Conservation (phyloP, 768 basidiomycete species). For the Amanita pseudoporphyria region DNA sequence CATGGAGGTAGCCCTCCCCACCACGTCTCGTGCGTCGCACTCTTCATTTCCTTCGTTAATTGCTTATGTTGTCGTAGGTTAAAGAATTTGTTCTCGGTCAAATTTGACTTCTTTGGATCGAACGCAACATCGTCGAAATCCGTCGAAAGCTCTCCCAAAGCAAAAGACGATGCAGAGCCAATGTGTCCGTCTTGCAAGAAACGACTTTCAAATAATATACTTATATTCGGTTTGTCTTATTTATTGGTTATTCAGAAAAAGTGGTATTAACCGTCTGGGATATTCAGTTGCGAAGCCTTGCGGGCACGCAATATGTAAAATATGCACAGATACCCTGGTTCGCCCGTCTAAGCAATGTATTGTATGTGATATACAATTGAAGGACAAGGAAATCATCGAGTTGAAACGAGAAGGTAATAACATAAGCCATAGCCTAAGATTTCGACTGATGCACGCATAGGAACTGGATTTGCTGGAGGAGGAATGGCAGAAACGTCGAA, state of each 20-base stretch:
- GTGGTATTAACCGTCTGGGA: background rate
- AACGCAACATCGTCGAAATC: conserved; percentile 28
- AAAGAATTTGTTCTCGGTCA: conserved; percentile 75
- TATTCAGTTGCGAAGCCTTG: conserved; percentile 71
- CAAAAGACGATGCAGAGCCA: conserved; percentile 48
- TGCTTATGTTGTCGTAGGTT: conserved; percentile 36
- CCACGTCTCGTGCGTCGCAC: conserved; percentile 53
- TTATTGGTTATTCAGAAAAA: background rate
- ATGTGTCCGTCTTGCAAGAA: conserved; percentile 90
- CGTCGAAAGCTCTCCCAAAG: conserved; percentile 23
- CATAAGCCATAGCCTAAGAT: background rate
- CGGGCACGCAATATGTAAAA: conserved; percentile 86
- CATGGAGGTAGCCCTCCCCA: conserved; percentile 74
- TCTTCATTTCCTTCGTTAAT: background rate
- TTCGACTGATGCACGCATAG: conserved; percentile 25
- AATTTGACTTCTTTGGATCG: conserved; percentile 49
- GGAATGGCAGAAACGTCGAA: conserved; percentile 84
- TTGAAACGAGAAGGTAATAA: conserved; percentile 78
- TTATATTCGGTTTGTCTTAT: conserved; percentile 55
- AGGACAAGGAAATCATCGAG: conserved; percentile 69
- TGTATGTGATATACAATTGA: conserved; percentile 65
- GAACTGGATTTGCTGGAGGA: conserved; percentile 93
- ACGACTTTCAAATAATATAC: conserved; percentile 65
- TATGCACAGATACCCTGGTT: conserved; percentile 83
- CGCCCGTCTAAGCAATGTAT: conserved; percentile 74